A percentile compares a stretch with the other conserved stretches of the same genome.
These are phyloP conservation scores for Calvatia gigantea DNA, from an alignment of 768 basidiomycete genomes.

Conservation along the genomic window DNA sequence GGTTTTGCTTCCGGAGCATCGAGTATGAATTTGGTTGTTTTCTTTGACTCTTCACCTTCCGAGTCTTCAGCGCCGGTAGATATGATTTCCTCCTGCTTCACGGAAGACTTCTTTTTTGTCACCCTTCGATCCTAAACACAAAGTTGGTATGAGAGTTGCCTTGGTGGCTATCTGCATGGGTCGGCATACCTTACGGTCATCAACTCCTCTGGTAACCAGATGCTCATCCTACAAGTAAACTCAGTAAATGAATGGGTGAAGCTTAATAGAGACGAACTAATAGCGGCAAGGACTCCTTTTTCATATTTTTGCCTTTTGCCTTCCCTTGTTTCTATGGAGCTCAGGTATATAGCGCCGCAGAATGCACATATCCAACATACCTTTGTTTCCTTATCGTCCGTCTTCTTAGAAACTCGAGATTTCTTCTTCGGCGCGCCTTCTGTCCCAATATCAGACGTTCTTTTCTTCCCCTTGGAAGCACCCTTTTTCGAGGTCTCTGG, in stretches of 20 bases:
- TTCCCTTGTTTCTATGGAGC: constrained; percentile 1
- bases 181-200: background rate
- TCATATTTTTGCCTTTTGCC: constrained; percentile 12
- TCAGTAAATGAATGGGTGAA: background rate
- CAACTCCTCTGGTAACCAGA: background rate
- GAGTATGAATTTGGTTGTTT: background rate
- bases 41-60: background rate
- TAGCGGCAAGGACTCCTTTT: background rate
- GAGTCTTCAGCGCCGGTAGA: background rate
- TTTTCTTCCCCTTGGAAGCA: constrained; percentile 15
- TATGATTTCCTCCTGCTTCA: background rate
- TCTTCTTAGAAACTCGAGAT: constrained; percentile 2
- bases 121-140: background rate
- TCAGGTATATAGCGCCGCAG: constrained; percentile 11
- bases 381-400: constrained; percentile 6
- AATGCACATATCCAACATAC: background rate
- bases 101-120: background rate
- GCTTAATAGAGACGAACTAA: background rate
- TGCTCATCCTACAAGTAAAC: background rate
- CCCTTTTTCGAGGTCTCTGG: background rate
- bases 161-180: no score
- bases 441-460: constrained; percentile 10
- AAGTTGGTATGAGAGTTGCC: background rate
- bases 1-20: background rate
- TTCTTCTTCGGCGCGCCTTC: background rate